Conservation (phyloP, 495 filamentous ascomycete species). For the Penicillium tannophilum region DNA sequence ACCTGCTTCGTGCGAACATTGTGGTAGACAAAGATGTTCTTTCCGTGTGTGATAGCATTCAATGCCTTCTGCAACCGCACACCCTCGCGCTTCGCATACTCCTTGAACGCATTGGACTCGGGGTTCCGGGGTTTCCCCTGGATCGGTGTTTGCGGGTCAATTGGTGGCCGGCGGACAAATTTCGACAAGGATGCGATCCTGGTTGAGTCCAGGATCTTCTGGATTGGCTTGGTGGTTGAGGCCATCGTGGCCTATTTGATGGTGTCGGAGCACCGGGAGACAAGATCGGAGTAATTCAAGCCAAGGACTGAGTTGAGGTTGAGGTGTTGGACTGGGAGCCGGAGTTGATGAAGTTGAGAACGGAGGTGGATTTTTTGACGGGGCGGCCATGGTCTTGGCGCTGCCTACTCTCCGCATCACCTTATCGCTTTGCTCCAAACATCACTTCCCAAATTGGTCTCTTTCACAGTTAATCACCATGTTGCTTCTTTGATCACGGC, state of each 20-base stretch:
- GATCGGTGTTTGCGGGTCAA: slow-evolving; percentile 41
- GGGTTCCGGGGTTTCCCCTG: slow-evolving; percentile 42
- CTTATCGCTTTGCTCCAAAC: slow-evolving; percentile 19
- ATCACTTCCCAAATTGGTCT: slow-evolving; percentile 1
- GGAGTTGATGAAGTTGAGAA: slow-evolving; percentile 22
- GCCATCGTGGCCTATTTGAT: slow-evolving; percentile 42
- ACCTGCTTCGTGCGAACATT: slow-evolving; percentile 81
- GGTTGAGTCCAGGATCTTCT: slow-evolving; percentile 49
- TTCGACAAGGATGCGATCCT: slow-evolving; percentile 43
- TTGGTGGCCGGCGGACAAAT: slow-evolving; percentile 42
- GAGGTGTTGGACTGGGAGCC: slow-evolving; percentile 6
- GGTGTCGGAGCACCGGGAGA: slow-evolving; percentile 10
- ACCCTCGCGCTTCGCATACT: slow-evolving; percentile 39
- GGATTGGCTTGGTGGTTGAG: slow-evolving; percentile 30
- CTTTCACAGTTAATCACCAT: neutral
- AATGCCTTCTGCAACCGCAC: slow-evolving; percentile 50
- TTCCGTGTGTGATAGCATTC: slow-evolving; percentile 56
- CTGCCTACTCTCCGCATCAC: slow-evolving; percentile 32
- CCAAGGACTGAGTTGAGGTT: slow-evolving; percentile 3
- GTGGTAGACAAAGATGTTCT: slow-evolving; percentile 79
- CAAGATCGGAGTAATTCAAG: neutral
- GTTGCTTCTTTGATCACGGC: slow-evolving; percentile 6
- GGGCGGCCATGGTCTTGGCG: slow-evolving; percentile 31
- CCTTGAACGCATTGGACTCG: slow-evolving; percentile 47
- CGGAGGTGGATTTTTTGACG: slow-evolving; percentile 40